phyloP scores from a whole-genome alignment of 139 green algal species.

The Mesotaenium endlicherianum region DNA sequence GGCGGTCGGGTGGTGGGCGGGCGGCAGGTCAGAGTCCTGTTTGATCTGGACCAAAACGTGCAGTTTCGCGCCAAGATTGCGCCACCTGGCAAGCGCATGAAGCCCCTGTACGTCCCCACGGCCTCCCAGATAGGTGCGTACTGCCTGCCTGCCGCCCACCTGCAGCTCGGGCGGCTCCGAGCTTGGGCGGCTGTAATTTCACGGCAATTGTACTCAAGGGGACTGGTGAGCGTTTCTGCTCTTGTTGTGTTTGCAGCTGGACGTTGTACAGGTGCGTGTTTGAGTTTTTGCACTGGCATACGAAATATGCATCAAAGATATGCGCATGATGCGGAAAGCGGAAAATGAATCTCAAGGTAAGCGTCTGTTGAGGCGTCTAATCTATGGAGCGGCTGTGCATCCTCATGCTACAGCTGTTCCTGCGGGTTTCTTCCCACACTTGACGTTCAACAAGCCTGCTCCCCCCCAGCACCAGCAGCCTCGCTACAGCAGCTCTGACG shows the following conservation, averaged over 20 bases:
- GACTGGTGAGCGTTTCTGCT: not conserved
- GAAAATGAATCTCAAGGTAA: too few relatives aligned
- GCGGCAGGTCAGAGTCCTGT: constrained; percentile 21
- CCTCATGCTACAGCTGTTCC: too few relatives aligned
- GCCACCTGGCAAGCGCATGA: not conserved
- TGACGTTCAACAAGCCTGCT: too few relatives aligned
- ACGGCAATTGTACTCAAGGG: not conserved
- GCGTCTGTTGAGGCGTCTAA: too few relatives aligned
- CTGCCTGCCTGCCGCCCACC: too few relatives aligned
- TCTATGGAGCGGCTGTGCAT: too few relatives aligned
- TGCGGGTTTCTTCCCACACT: too few relatives aligned
- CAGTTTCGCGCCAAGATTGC: not conserved
- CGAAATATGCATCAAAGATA: too few relatives aligned
- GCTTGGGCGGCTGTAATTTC: not conserved
- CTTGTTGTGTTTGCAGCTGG: not conserved
- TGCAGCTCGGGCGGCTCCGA: not conserved
- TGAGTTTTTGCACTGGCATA: not conserved
- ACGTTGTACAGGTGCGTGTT: not conserved
- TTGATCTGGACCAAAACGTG: not conserved
- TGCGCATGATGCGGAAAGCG: too few relatives aligned
- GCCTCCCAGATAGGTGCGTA: constrained; percentile 67
- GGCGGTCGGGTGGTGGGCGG: not conserved
- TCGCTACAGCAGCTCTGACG: too few relatives aligned
- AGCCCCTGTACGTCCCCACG: constrained; percentile 70
- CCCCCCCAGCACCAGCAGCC: too few relatives aligned